Conservation (phyloP, 345 rosid genomes). For the Boechera divaricarpa region DNA sequence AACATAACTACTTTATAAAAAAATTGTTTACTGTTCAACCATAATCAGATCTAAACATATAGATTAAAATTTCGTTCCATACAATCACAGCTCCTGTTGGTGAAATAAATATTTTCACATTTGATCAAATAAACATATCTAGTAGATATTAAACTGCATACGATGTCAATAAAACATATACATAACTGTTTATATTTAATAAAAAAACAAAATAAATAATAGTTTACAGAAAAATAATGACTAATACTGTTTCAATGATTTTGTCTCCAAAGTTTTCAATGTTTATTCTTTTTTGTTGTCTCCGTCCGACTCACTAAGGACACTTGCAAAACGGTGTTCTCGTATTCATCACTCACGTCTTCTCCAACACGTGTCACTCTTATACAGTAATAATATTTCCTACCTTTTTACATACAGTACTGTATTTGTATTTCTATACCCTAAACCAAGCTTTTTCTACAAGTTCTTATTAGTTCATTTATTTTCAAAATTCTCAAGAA, state of each 20-base stretch:
- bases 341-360: background rate
- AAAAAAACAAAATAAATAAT: too few species aligned
- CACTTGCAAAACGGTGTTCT: slow-evolving; percentile 25
- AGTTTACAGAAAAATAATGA: too few species aligned
- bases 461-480: background rate
- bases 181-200: too few species aligned
- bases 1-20: too few species aligned
- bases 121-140: background rate
- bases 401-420: slow-evolving; percentile 5
- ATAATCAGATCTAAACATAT: background rate
- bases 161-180: background rate
- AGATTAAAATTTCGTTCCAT: too few species aligned
- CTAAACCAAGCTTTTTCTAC: slow-evolving; percentile 6
- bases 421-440: slow-evolving; percentile 24
- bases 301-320: background rate
- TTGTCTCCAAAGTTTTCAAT: too few species aligned
- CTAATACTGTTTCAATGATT: too few species aligned
- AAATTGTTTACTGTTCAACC: too few species aligned
- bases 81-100: background rate
- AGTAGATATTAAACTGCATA: too few species aligned
- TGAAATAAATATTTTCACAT: background rate
- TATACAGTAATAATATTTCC: background rate
- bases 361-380: slow-evolving; percentile 30
- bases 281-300: background rate
- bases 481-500: background rate